Evolutionary conservation across 257 asterid genomes (phyloP).

Genomic region (Gynochthodes officinalis): DNA sequence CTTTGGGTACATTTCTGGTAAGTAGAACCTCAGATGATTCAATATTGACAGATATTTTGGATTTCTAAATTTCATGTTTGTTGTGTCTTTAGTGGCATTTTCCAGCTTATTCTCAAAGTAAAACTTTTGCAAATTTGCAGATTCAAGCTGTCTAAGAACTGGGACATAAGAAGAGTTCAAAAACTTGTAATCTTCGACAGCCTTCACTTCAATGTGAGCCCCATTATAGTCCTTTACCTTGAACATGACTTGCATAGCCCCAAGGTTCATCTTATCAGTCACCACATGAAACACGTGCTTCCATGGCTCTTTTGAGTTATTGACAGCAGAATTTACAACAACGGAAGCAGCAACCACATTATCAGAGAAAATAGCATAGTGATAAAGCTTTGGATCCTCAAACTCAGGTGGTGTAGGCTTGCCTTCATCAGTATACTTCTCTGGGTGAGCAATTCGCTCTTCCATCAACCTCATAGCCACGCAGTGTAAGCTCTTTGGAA

Average conservation of each 20-base stretch:
- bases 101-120: slow-evolving; percentile 44
- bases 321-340: slow-evolving; percentile 49
- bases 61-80: slow-evolving; percentile 46
- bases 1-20: slow-evolving; percentile 45
- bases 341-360: slow-evolving; percentile 57
- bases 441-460: slow-evolving; percentile 35
- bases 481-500: slow-evolving; percentile 52
- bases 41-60: slow-evolving; percentile 34
- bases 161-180: slow-evolving; percentile 48
- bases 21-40: slow-evolving; percentile 46
- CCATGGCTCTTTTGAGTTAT: slow-evolving; percentile 47
- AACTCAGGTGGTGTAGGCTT: slow-evolving; percentile 37
- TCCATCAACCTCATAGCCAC: slow-evolving; percentile 50
- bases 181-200: slow-evolving; percentile 42
- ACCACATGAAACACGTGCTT: slow-evolving; percentile 57
- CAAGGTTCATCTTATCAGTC: slow-evolving; percentile 54
- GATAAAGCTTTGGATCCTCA: slow-evolving; percentile 48
- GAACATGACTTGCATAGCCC: slow-evolving; percentile 63
- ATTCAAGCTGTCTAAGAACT: slow-evolving; percentile 40
- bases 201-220: slow-evolving; percentile 47
- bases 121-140: slow-evolving; percentile 37
- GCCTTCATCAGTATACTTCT: slow-evolving; percentile 43
- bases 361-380: slow-evolving; percentile 55
- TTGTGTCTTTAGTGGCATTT: slow-evolving; percentile 44
- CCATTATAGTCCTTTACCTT: slow-evolving; percentile 39